Evolutionary conservation across 2,329 filamentous ascomycete species (phyloP).

Genomic region (Diaporthe amygdali): DNA sequence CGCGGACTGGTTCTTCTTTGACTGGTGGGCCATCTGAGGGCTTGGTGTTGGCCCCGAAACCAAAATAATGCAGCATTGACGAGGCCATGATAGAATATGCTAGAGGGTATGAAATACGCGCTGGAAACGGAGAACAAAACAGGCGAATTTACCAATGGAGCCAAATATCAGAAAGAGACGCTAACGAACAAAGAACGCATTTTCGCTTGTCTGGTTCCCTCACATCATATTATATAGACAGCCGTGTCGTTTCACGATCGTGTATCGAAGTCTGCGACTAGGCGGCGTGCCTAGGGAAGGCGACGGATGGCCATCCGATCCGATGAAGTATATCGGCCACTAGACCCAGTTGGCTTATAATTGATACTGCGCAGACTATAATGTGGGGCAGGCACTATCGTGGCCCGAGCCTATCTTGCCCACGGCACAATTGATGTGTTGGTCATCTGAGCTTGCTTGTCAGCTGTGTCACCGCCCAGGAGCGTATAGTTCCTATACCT

Average conservation of each 20-base stretch:
- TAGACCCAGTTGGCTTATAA: neutral
- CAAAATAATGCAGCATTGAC: conserved; percentile 12
- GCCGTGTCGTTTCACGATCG: neutral
- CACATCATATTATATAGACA: neutral
- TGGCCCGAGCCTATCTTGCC: conserved; percentile 3
- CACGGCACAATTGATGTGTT: neutral
- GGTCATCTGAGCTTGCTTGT: neutral
- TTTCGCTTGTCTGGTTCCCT: neutral
- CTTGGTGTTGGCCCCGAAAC: conserved; percentile 8
- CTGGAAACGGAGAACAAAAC: neutral
- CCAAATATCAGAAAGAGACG: neutral
- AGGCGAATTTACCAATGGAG: neutral
- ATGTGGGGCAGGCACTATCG: neutral
- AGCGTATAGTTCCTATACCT: neutral
- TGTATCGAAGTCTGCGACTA: neutral
- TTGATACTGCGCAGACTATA: neutral
- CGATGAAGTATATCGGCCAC: conserved; percentile 2
- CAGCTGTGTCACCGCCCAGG: neutral
- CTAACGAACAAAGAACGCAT: neutral
- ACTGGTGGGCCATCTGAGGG: conserved; percentile 31
- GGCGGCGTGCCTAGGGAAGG: neutral
- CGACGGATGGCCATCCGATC: conserved; percentile 3
- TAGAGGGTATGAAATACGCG: neutral
- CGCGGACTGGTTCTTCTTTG: neutral
- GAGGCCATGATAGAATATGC: conserved; percentile 1